Evolutionary conservation across 768 basidiomycete species (phyloP), one percentile per base, ranked within the genome.

Genomic region (Termitomyces sp.): DNA sequence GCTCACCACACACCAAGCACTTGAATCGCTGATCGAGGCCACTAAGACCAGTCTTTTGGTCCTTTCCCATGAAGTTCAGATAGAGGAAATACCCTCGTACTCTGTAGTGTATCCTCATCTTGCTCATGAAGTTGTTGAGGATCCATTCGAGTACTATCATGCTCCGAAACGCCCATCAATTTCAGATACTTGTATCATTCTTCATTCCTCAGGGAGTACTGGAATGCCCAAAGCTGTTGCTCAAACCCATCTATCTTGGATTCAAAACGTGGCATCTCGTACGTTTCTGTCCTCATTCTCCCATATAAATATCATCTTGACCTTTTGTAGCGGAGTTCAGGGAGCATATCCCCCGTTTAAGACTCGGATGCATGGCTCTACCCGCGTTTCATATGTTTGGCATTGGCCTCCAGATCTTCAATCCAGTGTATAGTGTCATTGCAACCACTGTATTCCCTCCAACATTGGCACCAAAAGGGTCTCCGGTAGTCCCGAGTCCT

Each of bases 191-290:
- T 52, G 66, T 43, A 54, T 67, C 37, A 73, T 71, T 57, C 48
- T 77, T 1, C 74, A 78, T 56, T 79, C 78, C 0, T 77, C 77
- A 0, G 77, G 77, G 11, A 77, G 76, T 49, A 76, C 77, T 0
- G 73, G 76, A 0, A 69, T 71, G 36, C 76, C 77, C 0, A 76
- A 76, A 54, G 65, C 76, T 4, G 73, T 78, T 48, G 63, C 71
- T 0, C 66, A 71, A 46, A 74, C 66, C 3, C 56, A 72, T 51
- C 34, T 61, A 1, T 65, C 57, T 5, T 57, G 61, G 4, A 46
- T 65, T 2, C 67, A 72, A 11, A 72, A 67, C 68, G 66, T 66
- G 3, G 38, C 50, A 3, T 63, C 58, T 20, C 59, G 74, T 76
- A 57, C 1, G 53, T 54, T 11, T 38, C 36, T 52, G 15, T 60